Evolutionary conservation across 176 grass and related monocot genomes (phyloP).

Genomic region (Oryza brachyantha): DNA sequence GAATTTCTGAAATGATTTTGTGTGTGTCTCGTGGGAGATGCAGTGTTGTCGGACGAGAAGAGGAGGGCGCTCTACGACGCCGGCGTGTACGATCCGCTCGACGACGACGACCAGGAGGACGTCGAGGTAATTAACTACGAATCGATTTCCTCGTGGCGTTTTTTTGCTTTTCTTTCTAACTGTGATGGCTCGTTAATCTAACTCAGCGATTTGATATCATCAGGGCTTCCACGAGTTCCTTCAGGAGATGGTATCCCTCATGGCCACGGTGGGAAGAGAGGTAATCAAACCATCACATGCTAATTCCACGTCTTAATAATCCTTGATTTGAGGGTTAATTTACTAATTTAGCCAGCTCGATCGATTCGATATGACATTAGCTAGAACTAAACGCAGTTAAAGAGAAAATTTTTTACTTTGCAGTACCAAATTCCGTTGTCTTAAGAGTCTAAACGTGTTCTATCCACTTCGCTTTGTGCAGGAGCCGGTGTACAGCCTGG

Average conservation of each 20-base stretch:
- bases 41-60: slow-evolving; percentile 81
- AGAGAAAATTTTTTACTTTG: no score
- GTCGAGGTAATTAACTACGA: slow-evolving; percentile 46
- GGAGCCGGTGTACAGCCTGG: slow-evolving; percentile 54
- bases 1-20: not conserved
- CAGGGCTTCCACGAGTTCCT: slow-evolving; percentile 90
- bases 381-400: no score
- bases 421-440: no score
- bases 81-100: slow-evolving; percentile 57
- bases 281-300: slow-evolving; percentile 11
- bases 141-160: not conserved
- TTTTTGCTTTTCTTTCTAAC: not conserved
- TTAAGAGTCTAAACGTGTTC: no score
- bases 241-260: slow-evolving; percentile 82
- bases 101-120: slow-evolving; percentile 66
- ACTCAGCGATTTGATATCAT: not conserved
- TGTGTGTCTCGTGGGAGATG: not conserved
- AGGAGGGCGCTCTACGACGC: slow-evolving; percentile 65
- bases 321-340: not conserved
- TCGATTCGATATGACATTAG: no score
- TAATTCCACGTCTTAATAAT: not conserved
- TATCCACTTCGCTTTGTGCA: not conserved
- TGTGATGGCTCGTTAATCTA: not conserved
- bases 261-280: slow-evolving; percentile 67
- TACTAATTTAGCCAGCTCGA: no score